Base-by-base conservation (phyloP, 306 rosid genomes). In the Pyrus pyrifolia region DNA sequence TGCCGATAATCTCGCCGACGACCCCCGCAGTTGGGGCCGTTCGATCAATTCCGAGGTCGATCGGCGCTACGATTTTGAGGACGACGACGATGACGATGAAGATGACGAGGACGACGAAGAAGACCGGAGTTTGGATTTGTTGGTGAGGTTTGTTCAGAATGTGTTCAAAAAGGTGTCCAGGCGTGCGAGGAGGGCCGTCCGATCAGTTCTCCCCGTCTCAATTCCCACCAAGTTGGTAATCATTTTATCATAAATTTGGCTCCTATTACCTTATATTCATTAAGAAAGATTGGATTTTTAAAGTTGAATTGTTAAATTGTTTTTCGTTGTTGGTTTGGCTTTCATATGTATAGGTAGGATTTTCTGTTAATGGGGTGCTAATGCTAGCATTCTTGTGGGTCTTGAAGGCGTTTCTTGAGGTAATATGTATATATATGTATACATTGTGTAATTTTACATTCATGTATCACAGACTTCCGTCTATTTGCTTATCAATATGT, bases 341-440 rank as follows among this genome's bases (percentile, higher is more conserved):
- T 2, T 38, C 42, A 8, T 64, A 82, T 18, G 22, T 40, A 8
- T 40, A 77, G 97, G 89, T 92, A 27, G 87, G 87, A 6, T 92
- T 92, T 84, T 89, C 93, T 51, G 93, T 90, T 14, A 83, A 92
- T 68, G 96, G 96, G 22, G 83, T 90, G 67, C 80, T 92, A 38
- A 40, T 90, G 67, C 86, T 92, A 61, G 86, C 96, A 10, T 90
- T 78, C 78, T 63, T 92, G 83, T 92, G 93, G 96, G 35, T 92
- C 79, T 75, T 82, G 79, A 92, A 87, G 90, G 96, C 91, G 21
- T 90, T 90, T 83, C 93, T 92, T 66, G 90, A 87, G 96, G 97
- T 92, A 87, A 71, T 14, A 38, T 7, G 40, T 35, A 6, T 6
- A 35, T 35, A 35, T 35, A 35, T 57, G 11, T 25, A 44, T 73